Conservation (phyloP, 1,284 basidiomycete genomes). For the Irpex rosettiformis region DNA sequence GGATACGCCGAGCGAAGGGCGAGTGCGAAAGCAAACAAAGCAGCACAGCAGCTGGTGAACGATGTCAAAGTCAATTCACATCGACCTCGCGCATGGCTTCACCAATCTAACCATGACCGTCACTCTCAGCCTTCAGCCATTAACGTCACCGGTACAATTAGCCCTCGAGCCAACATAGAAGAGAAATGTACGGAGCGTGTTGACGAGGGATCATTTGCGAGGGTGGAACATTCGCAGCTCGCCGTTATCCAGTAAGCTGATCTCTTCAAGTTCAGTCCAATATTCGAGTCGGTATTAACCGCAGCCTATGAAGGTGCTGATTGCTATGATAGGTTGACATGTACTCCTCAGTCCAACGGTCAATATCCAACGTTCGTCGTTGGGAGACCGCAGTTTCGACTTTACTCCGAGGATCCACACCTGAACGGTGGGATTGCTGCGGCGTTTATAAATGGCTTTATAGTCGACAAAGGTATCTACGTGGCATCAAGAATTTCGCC, state of each 20-base stretch:
- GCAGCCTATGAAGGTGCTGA: neutral
- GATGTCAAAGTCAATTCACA: neutral
- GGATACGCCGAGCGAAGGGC: neutral
- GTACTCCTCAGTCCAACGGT: conserved; percentile 50
- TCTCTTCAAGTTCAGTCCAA: too few relatives aligned
- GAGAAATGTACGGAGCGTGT: neutral
- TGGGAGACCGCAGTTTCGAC: conserved; percentile 65
- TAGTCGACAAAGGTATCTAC: conserved; percentile 64
- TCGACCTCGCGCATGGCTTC: neutral
- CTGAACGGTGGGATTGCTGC: conserved; percentile 63
- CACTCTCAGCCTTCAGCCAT: neutral
- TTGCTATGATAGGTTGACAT: conserved; percentile 30
- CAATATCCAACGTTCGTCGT: conserved; percentile 53
- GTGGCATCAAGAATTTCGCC: conserved; percentile 64
- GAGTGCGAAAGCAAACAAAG: neutral
- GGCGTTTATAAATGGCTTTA: conserved; percentile 66
- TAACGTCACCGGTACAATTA: neutral
- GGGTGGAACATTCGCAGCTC: neutral
- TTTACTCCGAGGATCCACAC: conserved; percentile 75
- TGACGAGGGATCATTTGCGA: neutral
- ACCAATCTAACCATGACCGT: neutral
- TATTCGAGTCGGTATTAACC: neutral
- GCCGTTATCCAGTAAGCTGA: too few relatives aligned
- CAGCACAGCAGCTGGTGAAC: neutral
- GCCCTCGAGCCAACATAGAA: neutral